Base-by-base conservation (phyloP, 2,329 filamentous ascomycete species). In the Beauveria sp. region DNA sequence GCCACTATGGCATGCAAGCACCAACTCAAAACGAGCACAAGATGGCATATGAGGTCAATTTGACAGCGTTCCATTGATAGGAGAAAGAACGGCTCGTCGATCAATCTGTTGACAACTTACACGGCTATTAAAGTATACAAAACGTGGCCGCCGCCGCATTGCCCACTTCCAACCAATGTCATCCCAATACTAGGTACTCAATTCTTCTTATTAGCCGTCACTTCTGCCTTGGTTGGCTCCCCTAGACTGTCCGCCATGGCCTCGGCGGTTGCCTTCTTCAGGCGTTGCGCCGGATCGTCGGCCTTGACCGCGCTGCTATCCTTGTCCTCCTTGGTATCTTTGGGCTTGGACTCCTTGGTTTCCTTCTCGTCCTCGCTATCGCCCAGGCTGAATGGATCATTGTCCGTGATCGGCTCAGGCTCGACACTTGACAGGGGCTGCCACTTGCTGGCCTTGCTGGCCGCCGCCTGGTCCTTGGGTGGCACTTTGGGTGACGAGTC, bases 381-480 rank as follows among this genome's bases (percentile, higher is more conserved):
- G 5, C 94, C 94, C 16, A 99, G 82, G 69, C 92, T 97, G 76
- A 99, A 99, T 0, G 94, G 94, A 70, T 99, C 94, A 68, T 96
- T 93, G 67, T 97, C 92, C 14, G 84, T 82, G 64, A 96, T 89
- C 16, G 93, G 92, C 64, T 84, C 88, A 1, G 92, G 91, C 55
- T 96, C 65, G 16, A 97, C 86, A 0, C 88, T 83, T 14, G 92
- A 91, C 67, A 99, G 78, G 10, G 94, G 93, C 74, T 99, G 93
- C 94, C 94, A 99, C 78, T 99, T 99, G 82, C 92, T 97, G 51
- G 84, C 76, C 77, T 92, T 94, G 66, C 77, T 40, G n/a, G 78
- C 72, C 26, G 71, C 71, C 40, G 75, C 69, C 34, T 72, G 69
- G 63, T 80, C 84, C 74, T 80, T 85, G 66, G 78, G 78, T 30